Evolutionary conservation across 164 flowering plant genomes (phyloP).

Genomic region (Umbellularia californica): DNA sequence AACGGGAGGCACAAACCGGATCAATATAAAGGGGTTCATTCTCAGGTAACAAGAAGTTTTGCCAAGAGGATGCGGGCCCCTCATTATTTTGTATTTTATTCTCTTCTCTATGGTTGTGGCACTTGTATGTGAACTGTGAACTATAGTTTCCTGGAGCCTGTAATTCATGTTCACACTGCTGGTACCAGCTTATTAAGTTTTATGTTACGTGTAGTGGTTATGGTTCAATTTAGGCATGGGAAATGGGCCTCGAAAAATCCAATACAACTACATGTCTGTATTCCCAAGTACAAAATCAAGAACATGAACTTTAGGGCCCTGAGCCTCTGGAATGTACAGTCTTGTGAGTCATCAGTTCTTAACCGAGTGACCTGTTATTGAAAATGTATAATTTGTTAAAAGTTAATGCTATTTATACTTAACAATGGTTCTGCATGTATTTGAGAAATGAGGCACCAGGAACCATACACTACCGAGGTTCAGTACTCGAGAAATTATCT

Average conservation of each 20-base stretch:
- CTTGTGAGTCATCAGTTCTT: too few species aligned
- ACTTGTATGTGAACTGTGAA: background rate
- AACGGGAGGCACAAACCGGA: slow-evolving; percentile 79
- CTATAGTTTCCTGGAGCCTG: background rate
- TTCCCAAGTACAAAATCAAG: background rate
- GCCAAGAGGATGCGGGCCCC: background rate
- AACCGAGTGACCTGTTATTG: too few species aligned
- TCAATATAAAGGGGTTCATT: slow-evolving; percentile 35
- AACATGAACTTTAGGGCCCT: too few species aligned
- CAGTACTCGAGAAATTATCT: too few species aligned
- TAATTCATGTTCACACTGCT: background rate
- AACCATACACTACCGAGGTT: too few species aligned
- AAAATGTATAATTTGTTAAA: too few species aligned
- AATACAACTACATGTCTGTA: background rate
- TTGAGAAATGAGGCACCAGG: too few species aligned
- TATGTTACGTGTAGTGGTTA: background rate
- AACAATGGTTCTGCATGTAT: too few species aligned
- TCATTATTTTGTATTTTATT: background rate
- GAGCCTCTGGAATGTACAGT: too few species aligned
- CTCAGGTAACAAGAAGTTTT: slow-evolving; percentile 4
- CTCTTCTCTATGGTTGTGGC: background rate
- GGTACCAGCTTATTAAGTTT: background rate
- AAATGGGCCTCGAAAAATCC: background rate
- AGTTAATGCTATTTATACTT: too few species aligned
- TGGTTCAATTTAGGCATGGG: background rate